A percentile compares a stretch with the other conserved stretches of the same genome.
Evolutionary conservation across 2,329 filamentous ascomycete genomes (phyloP).

Genomic region (Mollisiaceae sp.): DNA sequence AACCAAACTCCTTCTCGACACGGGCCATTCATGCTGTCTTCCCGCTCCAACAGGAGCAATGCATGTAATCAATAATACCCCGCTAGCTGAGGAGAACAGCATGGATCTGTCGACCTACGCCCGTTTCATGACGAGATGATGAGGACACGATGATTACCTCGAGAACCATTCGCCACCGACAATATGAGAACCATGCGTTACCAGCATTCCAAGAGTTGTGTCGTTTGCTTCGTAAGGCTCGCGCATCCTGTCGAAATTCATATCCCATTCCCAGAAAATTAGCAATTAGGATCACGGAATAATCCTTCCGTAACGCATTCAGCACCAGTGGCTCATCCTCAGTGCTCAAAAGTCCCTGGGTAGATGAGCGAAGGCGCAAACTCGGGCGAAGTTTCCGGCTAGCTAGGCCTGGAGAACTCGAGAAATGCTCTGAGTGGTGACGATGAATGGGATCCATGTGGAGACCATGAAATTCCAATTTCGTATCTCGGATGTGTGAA

Average conservation of each 20-base stretch:
- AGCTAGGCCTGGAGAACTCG: not conserved
- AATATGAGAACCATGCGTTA: not conserved
- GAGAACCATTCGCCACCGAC: not conserved
- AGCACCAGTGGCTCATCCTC: not conserved
- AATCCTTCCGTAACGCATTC: not conserved
- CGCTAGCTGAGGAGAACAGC: not conserved
- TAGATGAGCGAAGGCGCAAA: not conserved
- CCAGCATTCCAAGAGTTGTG: not conserved
- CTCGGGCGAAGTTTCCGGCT: not conserved
- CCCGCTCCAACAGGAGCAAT: not conserved
- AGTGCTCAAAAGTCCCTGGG: not conserved
- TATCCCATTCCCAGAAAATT: not conserved
- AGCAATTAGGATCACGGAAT: not conserved
- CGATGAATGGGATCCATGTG: not conserved
- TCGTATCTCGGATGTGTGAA: no score
- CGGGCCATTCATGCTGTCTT: not conserved
- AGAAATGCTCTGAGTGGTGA: not conserved
- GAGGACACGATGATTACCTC: not conserved
- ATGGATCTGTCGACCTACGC: not conserved
- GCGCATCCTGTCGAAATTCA: not conserved
- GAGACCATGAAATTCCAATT: not conserved
- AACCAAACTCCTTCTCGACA: not conserved
- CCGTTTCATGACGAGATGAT: not conserved
- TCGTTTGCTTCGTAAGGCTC: not conserved
- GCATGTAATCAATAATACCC: constrained; percentile 9